Base-by-base conservation (phyloP, 768 basidiomycete genomes). In the Lentinula sp. region DNA sequence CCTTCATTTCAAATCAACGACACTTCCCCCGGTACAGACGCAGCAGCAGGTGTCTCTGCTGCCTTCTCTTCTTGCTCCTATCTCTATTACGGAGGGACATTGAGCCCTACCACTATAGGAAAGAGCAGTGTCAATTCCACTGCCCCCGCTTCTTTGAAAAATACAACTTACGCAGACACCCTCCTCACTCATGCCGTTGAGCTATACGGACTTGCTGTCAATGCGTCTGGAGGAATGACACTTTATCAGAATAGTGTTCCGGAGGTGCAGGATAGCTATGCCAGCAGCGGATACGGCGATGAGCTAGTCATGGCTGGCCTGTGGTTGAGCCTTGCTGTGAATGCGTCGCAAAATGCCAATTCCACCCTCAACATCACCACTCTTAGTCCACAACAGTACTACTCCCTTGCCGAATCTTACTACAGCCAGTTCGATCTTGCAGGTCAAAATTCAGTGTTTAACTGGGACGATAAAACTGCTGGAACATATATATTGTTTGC, bases 21-120 rank as follows among this genome's bases (percentile, higher is more conserved):
- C 60, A 87, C 87, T 51, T 79, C 83, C 57, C 93, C 95, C 0
- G 95, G 95, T 50, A 97, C 95, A 0, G 95, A 98, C 66, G 93
- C 84, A 16, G 92, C 91, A 10, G 92, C 95, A 0, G 82, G 85
- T 49, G 84, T 90, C 5, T 85, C 95, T 2, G 89, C 92, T 1
- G 94, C 95, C 15, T 95, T 97, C 69, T 82, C 95, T 12, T 84
- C 94, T 0, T 93, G 91, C 66, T 88, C 95, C 1, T 82, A 84
- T 61, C 80, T 98, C 33, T 98, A 97, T 67, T 79, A 85, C 62
- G 80, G 80, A 66, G 79, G 77, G 62, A 67, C 78, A 39, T 82
- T 91, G 67, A 79, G 81, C 48, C 77, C 77, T 39, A 50, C 57
- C 16, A 56, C 37, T n/a, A 56, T 56, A 37, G 55, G 55, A 41